Base-by-base conservation (phyloP, 257 asterid genomes). In the Gentiana straminea region DNA sequence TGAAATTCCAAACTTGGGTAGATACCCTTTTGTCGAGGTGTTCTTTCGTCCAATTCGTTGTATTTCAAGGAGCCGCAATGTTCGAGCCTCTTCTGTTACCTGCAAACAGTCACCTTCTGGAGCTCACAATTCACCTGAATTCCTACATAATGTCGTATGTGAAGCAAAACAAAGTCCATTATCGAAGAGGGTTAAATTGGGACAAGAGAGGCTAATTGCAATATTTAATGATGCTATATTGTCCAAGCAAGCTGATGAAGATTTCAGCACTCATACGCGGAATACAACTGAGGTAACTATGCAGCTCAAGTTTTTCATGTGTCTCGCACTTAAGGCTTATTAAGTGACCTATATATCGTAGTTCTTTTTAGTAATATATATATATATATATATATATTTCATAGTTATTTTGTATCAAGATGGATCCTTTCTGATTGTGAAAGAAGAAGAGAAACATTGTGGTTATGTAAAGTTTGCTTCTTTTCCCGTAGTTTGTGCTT, bases 91-190 rank as follows among this genome's bases (percentile, higher is more conserved):
- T 64, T 57, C 80, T 57, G 49, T 77, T n/a, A 57, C 82, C 10
- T 67, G 67, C 70, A 78, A 71, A 54, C 81, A 77, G 75, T 70
- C 73, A 53, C 65, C 79, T 36, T 73, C 87, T 69, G 71, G 67
- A 56, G 62, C 54, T 37, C 81, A 80, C 77, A 86, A 81, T 57
- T 74, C 84, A 39, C 61, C 69, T 44, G 95, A 72, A 39, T 79
- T 68, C 64, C 61, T 79, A 5, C 81, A 83, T 5, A 78, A 72
- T 73, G 77, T 78, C 67, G 81, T 89, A 51, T 88, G 75, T 52
- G 95, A 86, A 71, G 94, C 93, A 69, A 84, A 82, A 74, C 94
- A 79, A 49, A 86, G 86, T 57, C 88, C 93, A 4, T 77, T 84
- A 8, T 86, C 94, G 13, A 89, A 89, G 62, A 81, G 95, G 72